These are phyloP conservation scores for Sporisorium iseilematis-ciliati DNA, from an alignment of 1,284 basidiomycete genomes.

Conservation along the genomic window DNA sequence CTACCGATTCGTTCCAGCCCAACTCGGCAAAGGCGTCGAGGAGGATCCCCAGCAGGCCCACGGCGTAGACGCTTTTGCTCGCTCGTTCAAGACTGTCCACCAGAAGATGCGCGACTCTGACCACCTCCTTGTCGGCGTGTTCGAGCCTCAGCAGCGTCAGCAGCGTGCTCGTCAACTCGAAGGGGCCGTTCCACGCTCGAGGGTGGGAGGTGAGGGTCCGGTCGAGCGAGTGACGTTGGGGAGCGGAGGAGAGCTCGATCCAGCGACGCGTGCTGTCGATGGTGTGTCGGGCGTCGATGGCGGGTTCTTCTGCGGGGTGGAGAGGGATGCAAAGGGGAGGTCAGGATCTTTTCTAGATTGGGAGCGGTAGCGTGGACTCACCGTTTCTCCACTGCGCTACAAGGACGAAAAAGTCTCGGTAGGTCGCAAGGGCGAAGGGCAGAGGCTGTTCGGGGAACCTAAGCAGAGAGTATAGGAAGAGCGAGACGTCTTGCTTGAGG, in stretches of 20 bases:
- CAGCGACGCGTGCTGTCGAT: constrained; percentile 23
- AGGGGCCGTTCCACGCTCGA: constrained; percentile 9
- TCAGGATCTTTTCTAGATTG: not conserved
- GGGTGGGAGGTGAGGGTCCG: not conserved
- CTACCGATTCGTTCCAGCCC: not conserved
- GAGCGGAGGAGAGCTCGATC: constrained; percentile 13
- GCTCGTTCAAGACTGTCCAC: constrained; percentile 17
- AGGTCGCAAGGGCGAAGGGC: constrained; percentile 10
- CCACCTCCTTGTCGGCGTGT: constrained; percentile 2
- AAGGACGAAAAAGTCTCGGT: constrained; percentile 31
- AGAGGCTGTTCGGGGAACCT: constrained; percentile 19
- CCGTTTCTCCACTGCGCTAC: constrained; percentile 24
- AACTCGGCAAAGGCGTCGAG: constrained; percentile 23
- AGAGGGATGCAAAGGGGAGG: not conserved
- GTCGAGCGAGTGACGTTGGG: constrained; percentile 13
- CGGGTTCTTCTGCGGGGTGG: constrained; percentile 3
- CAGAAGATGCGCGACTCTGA: not conserved
- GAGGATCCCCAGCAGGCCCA: constrained; percentile 17
- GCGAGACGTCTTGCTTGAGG: constrained; percentile 13
- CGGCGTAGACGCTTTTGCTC: not conserved
- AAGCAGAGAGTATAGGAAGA: constrained; percentile 23
- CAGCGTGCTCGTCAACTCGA: constrained; percentile 11
- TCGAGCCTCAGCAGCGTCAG: constrained; percentile 1
- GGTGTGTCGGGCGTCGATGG: constrained; percentile 29
- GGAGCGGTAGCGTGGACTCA: not conserved